Conservation (phyloP, 148 eudicot genomes). For the Camellia japonica region DNA sequence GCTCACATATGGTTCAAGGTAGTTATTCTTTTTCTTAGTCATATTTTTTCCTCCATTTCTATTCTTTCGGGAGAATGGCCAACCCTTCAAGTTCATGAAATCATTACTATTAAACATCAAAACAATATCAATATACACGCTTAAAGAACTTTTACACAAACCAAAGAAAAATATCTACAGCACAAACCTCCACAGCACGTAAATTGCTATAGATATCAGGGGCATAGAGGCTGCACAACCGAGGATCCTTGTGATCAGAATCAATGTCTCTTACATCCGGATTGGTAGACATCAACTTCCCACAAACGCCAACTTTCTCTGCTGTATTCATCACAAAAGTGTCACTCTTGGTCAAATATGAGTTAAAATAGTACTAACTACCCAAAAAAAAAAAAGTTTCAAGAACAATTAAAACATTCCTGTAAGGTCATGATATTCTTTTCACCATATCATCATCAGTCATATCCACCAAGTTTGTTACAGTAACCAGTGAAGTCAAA, state of each 20-base stretch:
- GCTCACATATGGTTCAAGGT: background rate
- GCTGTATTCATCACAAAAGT: constrained; percentile 15
- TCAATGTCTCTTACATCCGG: constrained; percentile 61
- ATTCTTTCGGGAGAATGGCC: background rate
- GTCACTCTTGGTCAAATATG: background rate
- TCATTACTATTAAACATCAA: background rate
- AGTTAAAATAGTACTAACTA: background rate
- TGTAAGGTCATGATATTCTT: background rate
- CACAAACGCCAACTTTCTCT: constrained; percentile 30
- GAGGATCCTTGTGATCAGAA: constrained; percentile 62
- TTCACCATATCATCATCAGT: background rate
- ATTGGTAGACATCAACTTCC: constrained; percentile 25
- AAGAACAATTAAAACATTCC: background rate
- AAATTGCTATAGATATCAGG: constrained; percentile 56
- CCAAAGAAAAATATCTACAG: background rate
- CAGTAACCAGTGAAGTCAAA: background rate
- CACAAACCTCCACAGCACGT: constrained; percentile 68
- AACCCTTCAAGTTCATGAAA: background rate
- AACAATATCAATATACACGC: background rate
- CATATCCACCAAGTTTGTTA: background rate
- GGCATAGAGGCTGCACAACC: constrained; percentile 67
- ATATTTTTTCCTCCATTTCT: background rate
- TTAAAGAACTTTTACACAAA: background rate
- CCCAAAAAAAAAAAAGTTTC: background rate
- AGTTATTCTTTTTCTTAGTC: background rate